A percentile compares a stretch with the other conserved stretches of the same genome.
Evolutionary conservation across 1,284 basidiomycete genomes (phyloP).

Genomic region (Rhizoctonia solani): DNA sequence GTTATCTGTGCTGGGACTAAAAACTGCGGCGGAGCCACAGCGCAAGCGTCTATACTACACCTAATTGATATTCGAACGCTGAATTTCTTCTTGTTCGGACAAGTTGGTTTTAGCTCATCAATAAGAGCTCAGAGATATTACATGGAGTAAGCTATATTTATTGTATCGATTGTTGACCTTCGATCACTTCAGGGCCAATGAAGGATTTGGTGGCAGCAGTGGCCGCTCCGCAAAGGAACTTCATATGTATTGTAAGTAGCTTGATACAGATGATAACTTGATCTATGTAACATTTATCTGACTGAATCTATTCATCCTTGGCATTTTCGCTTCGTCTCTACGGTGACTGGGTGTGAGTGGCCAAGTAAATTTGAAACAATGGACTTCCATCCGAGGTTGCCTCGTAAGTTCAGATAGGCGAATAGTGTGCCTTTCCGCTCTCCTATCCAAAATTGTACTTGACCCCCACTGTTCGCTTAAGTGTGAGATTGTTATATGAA

Average conservation of each 20-base stretch:
- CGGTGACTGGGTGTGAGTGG: neutral
- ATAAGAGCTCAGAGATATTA: neutral
- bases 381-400: neutral
- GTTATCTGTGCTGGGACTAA: constrained; percentile 5
- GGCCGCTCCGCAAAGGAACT: no score
- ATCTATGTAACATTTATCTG: neutral
- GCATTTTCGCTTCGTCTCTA: no score
- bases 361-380: neutral
- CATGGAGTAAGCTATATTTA: neutral
- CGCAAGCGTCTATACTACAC: neutral
- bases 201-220: no score
- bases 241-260: no score
- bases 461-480: neutral
- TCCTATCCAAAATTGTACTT: neutral
- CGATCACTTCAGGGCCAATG: no score
- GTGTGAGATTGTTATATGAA: neutral
- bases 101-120: neutral
- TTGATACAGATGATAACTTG: neutral
- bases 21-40: constrained; percentile 4
- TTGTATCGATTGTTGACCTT: no score
- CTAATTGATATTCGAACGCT: neutral
- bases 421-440: neutral
- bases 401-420: neutral
- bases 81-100: neutral
- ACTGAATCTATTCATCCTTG: neutral